Percentiles rank a stretch among this genome's conserved stretches.
phyloP scores from a whole-genome alignment of 2,329 filamentous ascomycete genomes.

The Fusarium anguioides region DNA sequence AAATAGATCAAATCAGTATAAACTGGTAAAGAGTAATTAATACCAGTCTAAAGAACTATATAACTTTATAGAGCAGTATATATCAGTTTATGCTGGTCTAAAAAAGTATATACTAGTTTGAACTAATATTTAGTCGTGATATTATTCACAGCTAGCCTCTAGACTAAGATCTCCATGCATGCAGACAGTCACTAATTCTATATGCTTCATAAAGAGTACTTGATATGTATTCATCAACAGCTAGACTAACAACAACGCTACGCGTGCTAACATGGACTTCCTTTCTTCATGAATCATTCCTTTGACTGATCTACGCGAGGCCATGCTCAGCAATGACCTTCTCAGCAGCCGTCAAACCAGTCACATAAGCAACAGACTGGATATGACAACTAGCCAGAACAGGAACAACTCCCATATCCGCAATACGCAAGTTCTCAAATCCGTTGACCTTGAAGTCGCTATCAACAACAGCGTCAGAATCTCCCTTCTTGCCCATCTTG shows the following conservation, averaged over 20 bases:
- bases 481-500: slow-evolving; percentile 63
- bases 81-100: too few relatives aligned
- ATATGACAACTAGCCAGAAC: slow-evolving; percentile 62
- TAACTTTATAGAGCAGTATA: too few relatives aligned
- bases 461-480: slow-evolving; percentile 61
- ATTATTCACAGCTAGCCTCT: too few relatives aligned
- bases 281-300: too few relatives aligned
- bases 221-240: background rate
- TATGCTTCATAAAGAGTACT: background rate
- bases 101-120: too few relatives aligned
- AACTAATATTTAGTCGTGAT: too few relatives aligned
- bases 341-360: slow-evolving; percentile 63
- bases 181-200: too few relatives aligned
- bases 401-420: slow-evolving; percentile 41
- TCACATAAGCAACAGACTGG: slow-evolving; percentile 65
- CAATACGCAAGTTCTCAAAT: slow-evolving; percentile 34
- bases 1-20: too few relatives aligned
- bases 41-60: too few relatives aligned
- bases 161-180: too few relatives aligned
- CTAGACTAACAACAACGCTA: background rate
- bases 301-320: background rate
- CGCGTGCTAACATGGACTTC: background rate
- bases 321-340: slow-evolving; percentile 44
- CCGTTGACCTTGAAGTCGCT: slow-evolving; percentile 34
- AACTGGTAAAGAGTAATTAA: too few relatives aligned